A percentile compares a stretch with the other conserved stretches of the same genome.
Evolutionary conservation across 2,329 filamentous ascomycete species (phyloP).

Genomic region (Paecilomyces formosus): DNA sequence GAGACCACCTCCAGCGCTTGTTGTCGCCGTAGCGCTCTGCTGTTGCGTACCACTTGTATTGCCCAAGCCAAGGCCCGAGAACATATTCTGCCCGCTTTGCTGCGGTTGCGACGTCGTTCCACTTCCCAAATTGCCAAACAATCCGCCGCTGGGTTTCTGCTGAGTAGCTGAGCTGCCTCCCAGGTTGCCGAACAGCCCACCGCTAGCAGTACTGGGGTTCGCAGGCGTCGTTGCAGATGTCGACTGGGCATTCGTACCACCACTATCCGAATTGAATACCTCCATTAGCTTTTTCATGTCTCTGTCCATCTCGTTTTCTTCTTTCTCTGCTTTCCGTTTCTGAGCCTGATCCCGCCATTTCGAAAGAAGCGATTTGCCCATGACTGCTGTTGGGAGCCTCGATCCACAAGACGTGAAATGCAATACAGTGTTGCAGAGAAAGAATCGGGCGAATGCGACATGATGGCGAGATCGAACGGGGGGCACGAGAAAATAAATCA

Average conservation of each 20-base stretch:
- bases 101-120: constrained; percentile 17
- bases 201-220: constrained; percentile 13
- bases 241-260: constrained; percentile 20
- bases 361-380: not conserved
- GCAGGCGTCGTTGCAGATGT: constrained; percentile 17
- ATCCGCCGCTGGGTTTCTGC: constrained; percentile 22
- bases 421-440: not conserved
- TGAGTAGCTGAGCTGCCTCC: constrained; percentile 17
- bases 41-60: constrained; percentile 15
- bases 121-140: constrained; percentile 21
- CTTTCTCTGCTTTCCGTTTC: not conserved
- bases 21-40: constrained; percentile 14
- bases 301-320: not conserved
- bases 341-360: not conserved
- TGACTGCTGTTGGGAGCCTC: not conserved
- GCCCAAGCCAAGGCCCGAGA: constrained; percentile 16
- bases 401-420: not conserved
- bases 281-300: constrained; percentile 6
- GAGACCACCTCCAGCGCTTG: constrained; percentile 14
- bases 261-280: constrained; percentile 11
- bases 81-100: constrained; percentile 25
- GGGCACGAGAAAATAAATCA: not conserved
- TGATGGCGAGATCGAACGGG: not conserved
- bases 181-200: constrained; percentile 24
- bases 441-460: not conserved